Evolutionary conservation across 2,329 filamentous ascomycete genomes (phyloP).

Genomic region (Cladophialophora carrionii): DNA sequence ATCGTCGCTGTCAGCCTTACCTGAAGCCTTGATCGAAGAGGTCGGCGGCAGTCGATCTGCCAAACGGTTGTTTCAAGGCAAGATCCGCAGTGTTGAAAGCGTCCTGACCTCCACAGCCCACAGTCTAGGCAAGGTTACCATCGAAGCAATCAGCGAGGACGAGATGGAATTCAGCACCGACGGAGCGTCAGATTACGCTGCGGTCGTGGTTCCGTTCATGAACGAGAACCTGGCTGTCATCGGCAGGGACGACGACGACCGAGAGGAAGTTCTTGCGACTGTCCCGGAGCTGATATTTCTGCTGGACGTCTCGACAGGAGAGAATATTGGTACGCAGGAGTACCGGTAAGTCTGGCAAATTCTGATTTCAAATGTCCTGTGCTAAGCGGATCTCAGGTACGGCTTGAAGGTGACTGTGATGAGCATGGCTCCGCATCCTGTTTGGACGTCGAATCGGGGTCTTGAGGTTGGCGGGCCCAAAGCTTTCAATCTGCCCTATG

Average conservation of each 20-base stretch:
- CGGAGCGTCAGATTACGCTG: constrained; percentile 45
- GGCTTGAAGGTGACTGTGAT: constrained; percentile 56
- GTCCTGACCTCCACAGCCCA: constrained; percentile 60
- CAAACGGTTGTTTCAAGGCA: constrained; percentile 63
- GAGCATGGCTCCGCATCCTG: constrained; percentile 60
- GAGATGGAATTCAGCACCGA: constrained; percentile 40
- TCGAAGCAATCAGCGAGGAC: constrained; percentile 50
- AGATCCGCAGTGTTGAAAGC: constrained; percentile 59
- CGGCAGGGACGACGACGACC: constrained; percentile 8
- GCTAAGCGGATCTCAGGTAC: constrained; percentile 42
- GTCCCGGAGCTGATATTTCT: constrained; percentile 62
- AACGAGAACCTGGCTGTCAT: constrained; percentile 63
- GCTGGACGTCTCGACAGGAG: constrained; percentile 58
- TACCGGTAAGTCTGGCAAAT: constrained; percentile 39
- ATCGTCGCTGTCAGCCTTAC: constrained; percentile 54
- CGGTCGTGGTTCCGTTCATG: constrained; percentile 69
- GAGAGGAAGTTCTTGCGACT: constrained; percentile 50
- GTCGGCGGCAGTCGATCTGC: constrained; percentile 40
- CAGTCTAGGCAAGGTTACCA: constrained; percentile 61
- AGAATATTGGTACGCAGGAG: constrained; percentile 61
- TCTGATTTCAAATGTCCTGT: no score
- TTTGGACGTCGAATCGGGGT: constrained; percentile 58
- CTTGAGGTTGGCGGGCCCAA: constrained; percentile 56
- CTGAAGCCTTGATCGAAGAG: constrained; percentile 60
- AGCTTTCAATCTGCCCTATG: constrained; percentile 46